A percentile compares a stretch with the other conserved stretches of the same genome.
phyloP scores from a whole-genome alignment of 2,329 filamentous ascomycete species.

The Aspergillus novofumigatus region DNA sequence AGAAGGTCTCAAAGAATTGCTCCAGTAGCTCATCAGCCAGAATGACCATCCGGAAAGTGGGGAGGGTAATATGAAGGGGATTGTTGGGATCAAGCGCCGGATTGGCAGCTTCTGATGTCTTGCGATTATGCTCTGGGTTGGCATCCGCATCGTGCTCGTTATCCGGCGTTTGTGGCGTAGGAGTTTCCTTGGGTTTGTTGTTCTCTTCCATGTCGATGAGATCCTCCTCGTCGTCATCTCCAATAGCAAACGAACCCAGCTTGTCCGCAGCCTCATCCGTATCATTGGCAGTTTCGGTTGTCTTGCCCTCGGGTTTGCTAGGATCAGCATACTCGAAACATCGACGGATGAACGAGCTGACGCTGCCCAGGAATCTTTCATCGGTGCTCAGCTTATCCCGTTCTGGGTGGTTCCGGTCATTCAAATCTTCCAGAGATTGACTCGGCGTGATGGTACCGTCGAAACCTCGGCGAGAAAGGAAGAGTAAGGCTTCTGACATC shows the following conservation, averaged over 20 bases:
- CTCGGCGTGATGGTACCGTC: conserved; percentile 69
- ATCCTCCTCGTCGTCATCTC: conserved; percentile 61
- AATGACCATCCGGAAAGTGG: conserved; percentile 98
- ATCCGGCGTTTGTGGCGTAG: conserved; percentile 11
- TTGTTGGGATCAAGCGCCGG: conserved; percentile 87
- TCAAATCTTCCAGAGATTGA: conserved; percentile 54
- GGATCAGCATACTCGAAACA: conserved; percentile 99
- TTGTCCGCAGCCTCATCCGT: conserved; percentile 32
- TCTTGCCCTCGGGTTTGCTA: conserved; percentile 63
- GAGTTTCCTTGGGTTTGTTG: conserved; percentile 22
- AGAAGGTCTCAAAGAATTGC: conserved; percentile 95
- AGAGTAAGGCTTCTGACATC: conserved; percentile 90
- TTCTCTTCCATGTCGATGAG: conserved; percentile 39
- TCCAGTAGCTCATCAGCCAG: conserved; percentile 93
- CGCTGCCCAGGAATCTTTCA: conserved; percentile 85
- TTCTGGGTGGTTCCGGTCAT: conserved; percentile 31
- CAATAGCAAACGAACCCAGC: conserved; percentile 66
- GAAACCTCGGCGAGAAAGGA: conserved; percentile 83
- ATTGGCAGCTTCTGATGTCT: conserved; percentile 75
- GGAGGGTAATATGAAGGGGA: conserved; percentile 89
- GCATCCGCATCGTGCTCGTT: conserved; percentile 18
- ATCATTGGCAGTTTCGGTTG: conserved; percentile 26
- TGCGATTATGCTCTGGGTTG: conserved; percentile 47
- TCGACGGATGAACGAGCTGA: conserved; percentile 90
- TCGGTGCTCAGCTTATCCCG: conserved; percentile 60